A percentile compares a stretch with the other conserved stretches of the same genome.
Evolutionary conservation across 2,329 filamentous ascomycete species (phyloP).

Genomic region (Claviceps arundinis): DNA sequence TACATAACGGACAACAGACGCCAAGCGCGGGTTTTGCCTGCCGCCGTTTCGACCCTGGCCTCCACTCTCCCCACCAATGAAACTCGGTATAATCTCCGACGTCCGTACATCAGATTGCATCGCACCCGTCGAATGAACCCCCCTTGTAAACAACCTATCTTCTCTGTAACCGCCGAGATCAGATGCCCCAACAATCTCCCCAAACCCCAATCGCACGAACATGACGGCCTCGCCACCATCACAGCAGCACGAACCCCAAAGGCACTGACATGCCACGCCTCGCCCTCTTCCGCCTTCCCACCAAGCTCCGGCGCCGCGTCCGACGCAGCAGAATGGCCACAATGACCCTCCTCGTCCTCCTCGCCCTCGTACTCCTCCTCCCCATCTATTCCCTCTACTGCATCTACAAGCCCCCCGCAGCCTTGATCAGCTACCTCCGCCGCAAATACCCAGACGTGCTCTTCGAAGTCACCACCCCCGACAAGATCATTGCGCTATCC

Average conservation of each 20-base stretch:
- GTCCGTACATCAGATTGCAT: no score
- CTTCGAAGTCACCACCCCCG: constrained; percentile 48
- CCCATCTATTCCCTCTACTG: constrained; percentile 43
- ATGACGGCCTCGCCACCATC: neutral
- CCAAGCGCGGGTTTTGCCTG: no score
- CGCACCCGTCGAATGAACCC: no score
- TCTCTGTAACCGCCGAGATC: no score
- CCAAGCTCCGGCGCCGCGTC: constrained; percentile 42
- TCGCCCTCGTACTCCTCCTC: constrained; percentile 22
- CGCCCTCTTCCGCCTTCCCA: constrained; percentile 40
- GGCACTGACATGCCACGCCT: constrained; percentile 23
- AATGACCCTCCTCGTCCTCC: constrained; percentile 27
- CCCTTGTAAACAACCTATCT: no score
- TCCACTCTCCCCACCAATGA: no score
- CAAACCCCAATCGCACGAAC: neutral
- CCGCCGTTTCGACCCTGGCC: no score
- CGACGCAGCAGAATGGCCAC: constrained; percentile 46
- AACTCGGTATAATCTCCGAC: no score
- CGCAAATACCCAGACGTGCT: constrained; percentile 65
- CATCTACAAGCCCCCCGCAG: constrained; percentile 69
- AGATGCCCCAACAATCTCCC: neutral
- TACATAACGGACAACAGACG: no score
- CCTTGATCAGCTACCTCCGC: constrained; percentile 58
- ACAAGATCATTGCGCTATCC: constrained; percentile 65
- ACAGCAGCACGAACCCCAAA: neutral